Conservation (phyloP, 805 yeast genomes). For the Monosporozyma yasuniensis region DNA sequence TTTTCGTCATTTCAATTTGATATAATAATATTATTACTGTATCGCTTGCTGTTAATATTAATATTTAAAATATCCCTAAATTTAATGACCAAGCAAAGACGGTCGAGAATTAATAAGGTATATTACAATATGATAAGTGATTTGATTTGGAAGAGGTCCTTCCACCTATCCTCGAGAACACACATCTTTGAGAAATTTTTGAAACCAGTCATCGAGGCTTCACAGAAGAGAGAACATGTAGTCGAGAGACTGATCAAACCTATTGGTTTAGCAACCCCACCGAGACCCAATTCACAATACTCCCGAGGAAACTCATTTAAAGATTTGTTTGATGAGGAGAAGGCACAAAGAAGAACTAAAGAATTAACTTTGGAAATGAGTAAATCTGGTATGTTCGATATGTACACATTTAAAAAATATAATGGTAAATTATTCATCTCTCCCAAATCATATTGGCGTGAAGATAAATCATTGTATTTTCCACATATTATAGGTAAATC, state of each 20-base stretch:
- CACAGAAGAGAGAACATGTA: conserved; percentile 29
- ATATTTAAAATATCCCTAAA: too few species aligned
- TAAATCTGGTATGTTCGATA: conserved; percentile 58
- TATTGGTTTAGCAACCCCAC: conserved; percentile 36
- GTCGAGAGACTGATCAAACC: conserved; percentile 36
- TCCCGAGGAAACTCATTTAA: conserved; percentile 37
- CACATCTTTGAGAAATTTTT: conserved; percentile 27
- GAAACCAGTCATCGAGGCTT: conserved; percentile 31
- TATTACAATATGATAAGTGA: background rate
- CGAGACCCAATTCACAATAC: conserved; percentile 21
- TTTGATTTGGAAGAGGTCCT: background rate
- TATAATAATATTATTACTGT: too few species aligned
- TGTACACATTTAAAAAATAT: conserved; percentile 57
- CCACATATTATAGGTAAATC: conserved; percentile 66
- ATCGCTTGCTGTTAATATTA: too few species aligned
- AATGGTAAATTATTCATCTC: conserved; percentile 79
- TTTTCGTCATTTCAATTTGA: too few species aligned
- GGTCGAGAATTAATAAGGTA: too few species aligned
- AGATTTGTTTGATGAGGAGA: conserved; percentile 42
- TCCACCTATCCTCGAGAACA: background rate
- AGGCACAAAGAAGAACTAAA: conserved; percentile 39
- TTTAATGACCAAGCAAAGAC: too few species aligned
- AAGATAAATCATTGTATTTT: conserved; percentile 66
- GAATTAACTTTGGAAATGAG: conserved; percentile 56
- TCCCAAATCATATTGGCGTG: conserved; percentile 70